Conservation (phyloP, 441 rosid genomes). For the Theobroma grandiflorum region DNA sequence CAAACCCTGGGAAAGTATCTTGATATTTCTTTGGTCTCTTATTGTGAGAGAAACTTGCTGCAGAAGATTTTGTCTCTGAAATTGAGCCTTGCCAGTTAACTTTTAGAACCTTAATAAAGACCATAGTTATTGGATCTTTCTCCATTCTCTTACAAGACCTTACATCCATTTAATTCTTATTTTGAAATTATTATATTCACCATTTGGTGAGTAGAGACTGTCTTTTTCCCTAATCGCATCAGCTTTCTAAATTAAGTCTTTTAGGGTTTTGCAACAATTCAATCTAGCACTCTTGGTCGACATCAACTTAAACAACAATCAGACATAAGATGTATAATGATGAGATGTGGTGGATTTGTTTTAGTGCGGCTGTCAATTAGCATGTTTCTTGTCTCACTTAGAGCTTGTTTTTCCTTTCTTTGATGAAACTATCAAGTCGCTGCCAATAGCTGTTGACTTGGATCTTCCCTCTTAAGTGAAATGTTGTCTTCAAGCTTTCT, state of each 20-base stretch:
- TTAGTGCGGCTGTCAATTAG: neutral
- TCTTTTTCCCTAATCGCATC: neutral
- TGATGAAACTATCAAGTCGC: slow-evolving; percentile 2
- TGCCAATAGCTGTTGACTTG: neutral
- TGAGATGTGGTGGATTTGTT: slow-evolving; percentile 3
- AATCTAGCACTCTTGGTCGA: neutral
- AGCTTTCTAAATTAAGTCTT: neutral
- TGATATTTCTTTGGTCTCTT: slow-evolving; percentile 16
- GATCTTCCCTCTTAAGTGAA: neutral
- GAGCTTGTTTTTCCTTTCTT: slow-evolving; percentile 8
- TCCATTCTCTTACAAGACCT: neutral
- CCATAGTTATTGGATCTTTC: neutral
- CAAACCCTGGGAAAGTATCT: neutral
- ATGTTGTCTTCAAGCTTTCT: slow-evolving; percentile 10
- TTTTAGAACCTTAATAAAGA: neutral
- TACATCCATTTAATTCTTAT: neutral
- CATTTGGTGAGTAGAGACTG: neutral
- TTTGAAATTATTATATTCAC: neutral
- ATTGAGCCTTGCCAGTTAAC: slow-evolving; percentile 1
- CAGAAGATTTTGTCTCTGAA: neutral
- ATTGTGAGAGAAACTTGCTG: neutral
- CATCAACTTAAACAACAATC: neutral
- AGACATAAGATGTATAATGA: neutral
- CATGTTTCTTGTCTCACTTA: neutral
- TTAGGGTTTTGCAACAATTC: slow-evolving; percentile 7